Conservation (phyloP, 495 filamentous ascomycete species). For the Penicillium nucicola region DNA sequence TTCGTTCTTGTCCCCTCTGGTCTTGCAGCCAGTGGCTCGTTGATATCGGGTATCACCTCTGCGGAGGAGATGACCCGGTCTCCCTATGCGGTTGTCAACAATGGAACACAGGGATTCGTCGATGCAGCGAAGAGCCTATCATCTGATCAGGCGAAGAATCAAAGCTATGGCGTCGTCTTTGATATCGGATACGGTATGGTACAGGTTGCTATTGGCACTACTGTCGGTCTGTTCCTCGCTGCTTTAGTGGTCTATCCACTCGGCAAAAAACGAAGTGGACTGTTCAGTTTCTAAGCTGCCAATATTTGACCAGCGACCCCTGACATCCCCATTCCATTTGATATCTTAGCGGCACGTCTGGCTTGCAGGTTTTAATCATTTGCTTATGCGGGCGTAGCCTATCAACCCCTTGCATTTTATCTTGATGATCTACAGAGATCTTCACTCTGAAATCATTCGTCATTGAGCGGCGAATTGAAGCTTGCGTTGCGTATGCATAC, state of each 20-base stretch:
- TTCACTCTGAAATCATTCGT: neutral
- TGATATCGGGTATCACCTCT: constrained; percentile 80
- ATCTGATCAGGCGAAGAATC: constrained; percentile 13
- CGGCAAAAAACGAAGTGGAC: constrained; percentile 83
- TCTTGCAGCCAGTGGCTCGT: constrained; percentile 75
- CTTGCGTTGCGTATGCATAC: neutral
- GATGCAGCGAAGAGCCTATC: constrained; percentile 41
- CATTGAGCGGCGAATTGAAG: neutral
- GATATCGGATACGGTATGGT: constrained; percentile 86
- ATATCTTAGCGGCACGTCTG: neutral
- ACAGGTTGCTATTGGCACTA: constrained; percentile 89
- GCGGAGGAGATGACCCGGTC: constrained; percentile 71
- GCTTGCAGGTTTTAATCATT: neutral
- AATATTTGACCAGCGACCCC: too few relatives aligned
- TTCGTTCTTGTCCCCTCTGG: constrained; percentile 94
- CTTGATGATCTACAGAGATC: too few relatives aligned
- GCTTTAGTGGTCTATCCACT: constrained; percentile 86
- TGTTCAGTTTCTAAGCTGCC: constrained; percentile 72
- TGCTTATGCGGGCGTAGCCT: too few relatives aligned
- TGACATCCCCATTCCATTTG: constrained; percentile 1
- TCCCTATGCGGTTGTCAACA: constrained; percentile 43
- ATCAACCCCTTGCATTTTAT: too few relatives aligned
- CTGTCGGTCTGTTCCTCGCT: constrained; percentile 84
- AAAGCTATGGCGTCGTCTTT: constrained; percentile 59
- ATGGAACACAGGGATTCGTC: constrained; percentile 48